A percentile compares a stretch with the other conserved stretches of the same genome.
Evolutionary conservation across 345 rosid genomes (phyloP).

Genomic region (Citrus trifoliata): DNA sequence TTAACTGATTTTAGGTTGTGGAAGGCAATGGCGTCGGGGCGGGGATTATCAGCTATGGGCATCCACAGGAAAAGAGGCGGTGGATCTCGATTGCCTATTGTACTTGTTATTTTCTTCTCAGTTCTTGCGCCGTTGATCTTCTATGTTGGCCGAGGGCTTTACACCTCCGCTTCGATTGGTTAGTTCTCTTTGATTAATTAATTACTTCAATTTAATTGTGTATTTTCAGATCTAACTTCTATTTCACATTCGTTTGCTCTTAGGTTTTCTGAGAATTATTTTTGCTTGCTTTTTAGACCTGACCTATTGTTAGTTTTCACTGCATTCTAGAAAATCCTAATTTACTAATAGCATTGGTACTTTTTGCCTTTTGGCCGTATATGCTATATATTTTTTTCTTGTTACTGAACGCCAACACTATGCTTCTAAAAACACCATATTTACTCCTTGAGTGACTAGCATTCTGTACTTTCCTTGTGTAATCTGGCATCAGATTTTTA

Average conservation of each 20-base stretch:
- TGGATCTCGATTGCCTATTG: constrained; percentile 60
- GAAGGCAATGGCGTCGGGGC: constrained; percentile 65
- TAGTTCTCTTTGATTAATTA: constrained; percentile 9
- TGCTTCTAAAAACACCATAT: not conserved
- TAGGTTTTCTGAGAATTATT: not conserved
- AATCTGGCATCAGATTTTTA: not conserved
- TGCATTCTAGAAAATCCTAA: not conserved
- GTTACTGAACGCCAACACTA: not conserved
- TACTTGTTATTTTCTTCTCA: constrained; percentile 49
- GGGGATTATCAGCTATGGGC: constrained; percentile 44
- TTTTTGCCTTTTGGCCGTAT: not conserved
- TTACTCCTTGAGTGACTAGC: not conserved
- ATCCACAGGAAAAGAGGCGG: constrained; percentile 38
- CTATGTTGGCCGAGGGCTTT: constrained; percentile 71
- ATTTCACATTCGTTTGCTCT: not conserved
- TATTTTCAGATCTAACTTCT: constrained; percentile 16
- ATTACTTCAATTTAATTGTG: not conserved
- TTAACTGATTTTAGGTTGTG: constrained; percentile 31
- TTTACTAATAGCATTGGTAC: not conserved
- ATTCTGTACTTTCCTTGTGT: not conserved
- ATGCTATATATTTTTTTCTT: not conserved
- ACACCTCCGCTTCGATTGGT: constrained; percentile 44
- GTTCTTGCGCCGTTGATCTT: constrained; percentile 61
- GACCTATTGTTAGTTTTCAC: not conserved
- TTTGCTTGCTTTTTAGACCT: not conserved